phyloP scores from a whole-genome alignment of 495 filamentous ascomycete species.

The Trichoderma reesei region DNA sequence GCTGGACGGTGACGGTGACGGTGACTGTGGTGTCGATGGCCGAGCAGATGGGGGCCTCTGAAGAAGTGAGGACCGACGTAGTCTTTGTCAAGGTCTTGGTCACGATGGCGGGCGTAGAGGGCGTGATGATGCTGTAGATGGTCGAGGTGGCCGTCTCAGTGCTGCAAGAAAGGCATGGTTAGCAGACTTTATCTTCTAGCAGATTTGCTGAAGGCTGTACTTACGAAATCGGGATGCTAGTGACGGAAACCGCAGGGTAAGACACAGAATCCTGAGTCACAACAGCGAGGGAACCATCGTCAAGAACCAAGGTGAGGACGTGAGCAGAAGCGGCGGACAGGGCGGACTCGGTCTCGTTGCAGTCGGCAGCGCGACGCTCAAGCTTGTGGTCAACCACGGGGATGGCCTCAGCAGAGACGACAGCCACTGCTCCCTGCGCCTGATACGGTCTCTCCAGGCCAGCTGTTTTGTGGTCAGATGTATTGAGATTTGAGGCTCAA shows the following conservation, averaged over 20 bases:
- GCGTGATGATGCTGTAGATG: conserved; percentile 5
- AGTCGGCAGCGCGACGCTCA: not conserved
- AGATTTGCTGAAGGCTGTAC: not conserved
- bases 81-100: conserved; percentile 12
- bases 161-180: not conserved
- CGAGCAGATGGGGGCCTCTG: conserved; percentile 8
- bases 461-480: not conserved
- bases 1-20: conserved; percentile 13
- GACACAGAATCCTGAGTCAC: not conserved
- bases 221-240: conserved; percentile 11
- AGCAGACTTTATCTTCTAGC: not conserved
- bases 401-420: not conserved
- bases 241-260: not conserved
- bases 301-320: not conserved
- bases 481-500: not conserved
- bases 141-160: conserved; percentile 10
- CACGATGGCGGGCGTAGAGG: not conserved
- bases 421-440: not conserved
- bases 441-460: not conserved
- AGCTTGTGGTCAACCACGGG: not conserved
- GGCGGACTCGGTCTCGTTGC: not conserved
- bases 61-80: not conserved
- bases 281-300: not conserved
- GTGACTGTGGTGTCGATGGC: conserved; percentile 5
- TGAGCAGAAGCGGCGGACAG: not conserved